Evolutionary conservation across 352 stramenopile species (phyloP), one percentile per base, ranked within the genome.

Genomic region (Phytophthora cryptogea): DNA sequence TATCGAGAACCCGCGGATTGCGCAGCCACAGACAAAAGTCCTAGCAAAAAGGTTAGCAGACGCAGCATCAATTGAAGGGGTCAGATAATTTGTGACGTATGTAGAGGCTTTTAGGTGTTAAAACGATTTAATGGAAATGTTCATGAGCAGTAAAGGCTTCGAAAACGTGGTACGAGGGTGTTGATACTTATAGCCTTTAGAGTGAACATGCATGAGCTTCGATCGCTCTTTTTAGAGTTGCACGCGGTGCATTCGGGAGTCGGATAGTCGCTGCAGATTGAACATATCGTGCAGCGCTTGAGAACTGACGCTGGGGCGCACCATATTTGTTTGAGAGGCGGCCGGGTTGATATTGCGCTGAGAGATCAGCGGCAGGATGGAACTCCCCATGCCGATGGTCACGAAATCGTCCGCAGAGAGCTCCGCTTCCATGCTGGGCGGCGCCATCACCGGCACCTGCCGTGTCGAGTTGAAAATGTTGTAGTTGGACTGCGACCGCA

Each of bases 401-500:
- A 69, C 54, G 16, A 62, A 70, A 27, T 69, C 54, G 4, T 48
- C 33, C 14, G 48, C 20, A 37, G 17, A 43, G 11, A 31, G 35
- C 10, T 70, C 49, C 13, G 35, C 3, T 23, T 49, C 37, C 48
- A 54, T 62, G 8, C n/a, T 70, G 9, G 59, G 26, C 8, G 31
- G 27, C 0, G 16, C 35, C 27, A 67, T 45, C 9, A 60, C 17
- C 16, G 47, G 40, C 5, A 66, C 2, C 35, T 63, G 40, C 3
- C 60, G 43, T 3, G 44, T 57, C 8, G 66, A 74, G 40, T 51
- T 55, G 30, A 67, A 70, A 4, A 74, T 36, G 32, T 57, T 69
- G 60, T 70, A 70, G 42, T 66, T 63, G 13, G 66, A 67, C 40
- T 68, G 60, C 28, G 66, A 74, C 5, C 37, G 49, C 60, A 67